phyloP scores from a whole-genome alignment of 2,329 filamentous ascomycete species.

The Colletotrichum navitas region DNA sequence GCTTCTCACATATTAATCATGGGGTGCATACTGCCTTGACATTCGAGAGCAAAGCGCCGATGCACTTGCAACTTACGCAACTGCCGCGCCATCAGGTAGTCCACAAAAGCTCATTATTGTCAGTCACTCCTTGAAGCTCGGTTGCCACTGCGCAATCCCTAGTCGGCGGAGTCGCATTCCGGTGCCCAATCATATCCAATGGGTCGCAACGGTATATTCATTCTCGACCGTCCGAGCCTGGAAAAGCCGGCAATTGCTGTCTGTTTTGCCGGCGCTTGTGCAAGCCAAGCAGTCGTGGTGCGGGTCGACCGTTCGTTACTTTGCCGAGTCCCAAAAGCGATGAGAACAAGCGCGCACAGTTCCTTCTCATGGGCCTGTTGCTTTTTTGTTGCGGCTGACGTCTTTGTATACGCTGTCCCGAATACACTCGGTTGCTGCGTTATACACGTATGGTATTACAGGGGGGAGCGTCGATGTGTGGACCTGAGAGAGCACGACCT shows the following conservation, averaged over 20 bases:
- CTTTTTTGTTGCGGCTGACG: constrained; percentile 8
- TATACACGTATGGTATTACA: background rate
- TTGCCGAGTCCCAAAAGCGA: no score
- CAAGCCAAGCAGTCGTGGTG: background rate
- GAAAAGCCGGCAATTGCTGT: background rate
- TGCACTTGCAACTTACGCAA: background rate
- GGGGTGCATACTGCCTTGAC: background rate
- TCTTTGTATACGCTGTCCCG: constrained; percentile 10
- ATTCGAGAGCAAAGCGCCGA: background rate
- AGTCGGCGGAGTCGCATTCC: constrained; percentile 9
- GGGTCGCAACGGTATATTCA: constrained; percentile 23
- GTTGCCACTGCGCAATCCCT: background rate
- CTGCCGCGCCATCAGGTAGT: background rate
- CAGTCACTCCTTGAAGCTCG: background rate
- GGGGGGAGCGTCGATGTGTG: background rate
- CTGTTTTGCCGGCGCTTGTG: background rate
- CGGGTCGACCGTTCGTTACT: background rate
- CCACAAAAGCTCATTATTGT: background rate
- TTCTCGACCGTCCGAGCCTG: background rate
- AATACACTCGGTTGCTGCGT: background rate
- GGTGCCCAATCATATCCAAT: background rate
- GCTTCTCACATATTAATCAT: background rate
- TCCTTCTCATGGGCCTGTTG: background rate
- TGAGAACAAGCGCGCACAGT: background rate
- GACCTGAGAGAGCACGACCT: constrained; percentile 15